A percentile compares a stretch with the other conserved stretches of the same genome.
phyloP scores from a whole-genome alignment of 2,329 filamentous ascomycete species.

The Colletotrichum sp. region DNA sequence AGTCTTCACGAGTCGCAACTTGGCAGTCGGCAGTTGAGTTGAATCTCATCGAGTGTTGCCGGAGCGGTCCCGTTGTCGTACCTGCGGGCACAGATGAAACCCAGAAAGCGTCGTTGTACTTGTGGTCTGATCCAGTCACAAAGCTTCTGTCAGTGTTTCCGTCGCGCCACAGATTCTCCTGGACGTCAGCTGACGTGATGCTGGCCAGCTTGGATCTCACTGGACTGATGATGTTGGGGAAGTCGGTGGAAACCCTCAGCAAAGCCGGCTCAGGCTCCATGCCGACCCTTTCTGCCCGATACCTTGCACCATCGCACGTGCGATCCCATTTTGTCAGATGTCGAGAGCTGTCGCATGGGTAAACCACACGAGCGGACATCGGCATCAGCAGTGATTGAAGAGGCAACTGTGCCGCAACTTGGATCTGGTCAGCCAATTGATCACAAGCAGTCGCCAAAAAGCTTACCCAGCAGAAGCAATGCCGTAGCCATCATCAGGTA shows the following conservation, averaged over 20 bases:
- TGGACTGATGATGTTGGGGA: neutral
- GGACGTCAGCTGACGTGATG: conserved; percentile 12
- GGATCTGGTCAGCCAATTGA: neutral
- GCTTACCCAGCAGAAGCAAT: conserved; percentile 5
- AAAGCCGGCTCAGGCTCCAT: conserved; percentile 11
- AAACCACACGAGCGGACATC: neutral
- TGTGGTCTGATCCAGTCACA: neutral
- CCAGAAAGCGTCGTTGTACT: conserved; percentile 16
- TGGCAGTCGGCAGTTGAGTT: conserved; percentile 12
- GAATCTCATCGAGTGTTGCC: conserved; percentile 17
- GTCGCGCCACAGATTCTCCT: conserved; percentile 15
- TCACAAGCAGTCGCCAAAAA: neutral
- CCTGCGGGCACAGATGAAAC: conserved; percentile 13
- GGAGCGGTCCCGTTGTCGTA: conserved; percentile 10
- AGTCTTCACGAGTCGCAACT: neutral
- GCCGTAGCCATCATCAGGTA: conserved; percentile 9
- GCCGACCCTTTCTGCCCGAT: neutral
- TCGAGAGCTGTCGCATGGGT: conserved; percentile 5
- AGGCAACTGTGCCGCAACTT: conserved; percentile 8
- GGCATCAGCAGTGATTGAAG: conserved; percentile 16
- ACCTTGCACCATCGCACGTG: neutral
- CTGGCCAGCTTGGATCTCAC: conserved; percentile 1
- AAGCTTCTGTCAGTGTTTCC: conserved; percentile 10
- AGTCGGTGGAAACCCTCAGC: neutral
- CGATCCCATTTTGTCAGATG: conserved; percentile 9